A percentile compares a stretch with the other conserved stretches of the same genome.
phyloP scores from a whole-genome alignment of 352 stramenopile genomes.

The Phytophthora cajani region DNA sequence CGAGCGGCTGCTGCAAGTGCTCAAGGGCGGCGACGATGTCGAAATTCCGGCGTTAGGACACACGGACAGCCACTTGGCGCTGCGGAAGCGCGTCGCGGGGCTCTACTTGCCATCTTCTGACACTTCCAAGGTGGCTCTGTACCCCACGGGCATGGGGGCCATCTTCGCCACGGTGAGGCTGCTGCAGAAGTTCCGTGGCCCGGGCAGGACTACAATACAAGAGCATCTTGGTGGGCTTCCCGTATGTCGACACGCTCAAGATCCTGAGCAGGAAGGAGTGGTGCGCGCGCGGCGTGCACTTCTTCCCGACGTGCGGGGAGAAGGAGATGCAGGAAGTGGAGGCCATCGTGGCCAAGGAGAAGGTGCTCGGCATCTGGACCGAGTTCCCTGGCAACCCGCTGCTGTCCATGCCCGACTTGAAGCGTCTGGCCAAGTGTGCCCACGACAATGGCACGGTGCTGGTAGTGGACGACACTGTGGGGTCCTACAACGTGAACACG shows the following conservation, averaged over 20 bases:
- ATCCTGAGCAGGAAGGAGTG: slow-evolving; percentile 89
- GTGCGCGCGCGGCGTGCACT: slow-evolving; percentile 85
- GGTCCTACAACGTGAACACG: slow-evolving; percentile 92
- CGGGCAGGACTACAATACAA: slow-evolving; percentile 54
- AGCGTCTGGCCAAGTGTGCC: slow-evolving; percentile 79
- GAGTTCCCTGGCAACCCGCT: slow-evolving; percentile 95
- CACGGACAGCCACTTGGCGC: slow-evolving; percentile 36
- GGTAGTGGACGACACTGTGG: slow-evolving; percentile 92
- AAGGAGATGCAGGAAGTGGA: slow-evolving; percentile 68
- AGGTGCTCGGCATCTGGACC: slow-evolving; percentile 90
- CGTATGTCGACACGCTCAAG: slow-evolving; percentile 95
- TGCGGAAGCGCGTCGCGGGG: slow-evolving; percentile 61
- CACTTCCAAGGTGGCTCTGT: slow-evolving; percentile 61
- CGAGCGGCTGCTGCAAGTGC: slow-evolving; percentile 53
- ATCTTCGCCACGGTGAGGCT: slow-evolving; percentile 88
- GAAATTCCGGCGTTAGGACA: slow-evolving; percentile 10
- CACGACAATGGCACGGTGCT: slow-evolving; percentile 88
- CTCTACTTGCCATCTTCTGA: slow-evolving; percentile 50
- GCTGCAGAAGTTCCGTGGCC: slow-evolving; percentile 51
- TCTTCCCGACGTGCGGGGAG: slow-evolving; percentile 87
- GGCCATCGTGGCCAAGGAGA: slow-evolving; percentile 68
- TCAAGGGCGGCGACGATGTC: slow-evolving; percentile 35
- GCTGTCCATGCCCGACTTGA: slow-evolving; percentile 85
- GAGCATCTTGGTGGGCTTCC: slow-evolving; percentile 93
- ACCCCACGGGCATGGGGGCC: slow-evolving; percentile 88